A percentile compares a stretch with the other conserved stretches of the same genome.
phyloP scores from a whole-genome alignment of 805 yeast genomes.

The Lipomyces kockii region DNA sequence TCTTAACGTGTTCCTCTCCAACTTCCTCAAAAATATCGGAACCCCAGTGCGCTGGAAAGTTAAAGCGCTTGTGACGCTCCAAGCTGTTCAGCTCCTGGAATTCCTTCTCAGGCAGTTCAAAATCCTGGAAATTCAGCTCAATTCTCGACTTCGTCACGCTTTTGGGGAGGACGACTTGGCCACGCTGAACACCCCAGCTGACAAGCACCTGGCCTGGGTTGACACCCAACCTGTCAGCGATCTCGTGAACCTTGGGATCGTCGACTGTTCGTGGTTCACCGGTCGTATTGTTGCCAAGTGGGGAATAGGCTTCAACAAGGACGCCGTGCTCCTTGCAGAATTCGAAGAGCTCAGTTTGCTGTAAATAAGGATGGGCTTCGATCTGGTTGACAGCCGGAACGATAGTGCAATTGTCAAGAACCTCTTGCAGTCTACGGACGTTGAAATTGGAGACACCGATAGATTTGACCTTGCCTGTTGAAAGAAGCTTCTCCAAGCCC shows the following conservation, averaged over 20 bases:
- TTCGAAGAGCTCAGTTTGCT: conserved; percentile 62
- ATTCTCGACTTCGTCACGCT: conserved; percentile 71
- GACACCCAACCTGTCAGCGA: conserved; percentile 62
- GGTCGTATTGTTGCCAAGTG: conserved; percentile 58
- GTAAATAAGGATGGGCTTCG: conserved; percentile 75
- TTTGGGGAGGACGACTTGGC: conserved; percentile 37
- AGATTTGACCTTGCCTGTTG: conserved; percentile 58
- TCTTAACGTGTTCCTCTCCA: conserved; percentile 18
- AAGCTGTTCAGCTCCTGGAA: conserved; percentile 43
- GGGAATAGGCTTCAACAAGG: conserved; percentile 74
- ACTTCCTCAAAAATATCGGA: conserved; percentile 40
- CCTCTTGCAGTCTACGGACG: conserved; percentile 54
- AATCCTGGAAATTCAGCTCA: conserved; percentile 47
- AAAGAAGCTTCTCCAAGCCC: conserved; percentile 61
- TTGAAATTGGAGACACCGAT: conserved; percentile 82
- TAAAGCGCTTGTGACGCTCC: conserved; percentile 37
- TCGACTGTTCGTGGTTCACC: conserved; percentile 43
- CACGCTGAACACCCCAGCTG: conserved; percentile 52
- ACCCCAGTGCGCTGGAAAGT: conserved; percentile 44
- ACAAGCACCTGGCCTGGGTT: conserved; percentile 58
- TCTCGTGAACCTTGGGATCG: conserved; percentile 49
- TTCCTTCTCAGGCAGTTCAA: conserved; percentile 52
- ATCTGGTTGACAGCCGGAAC: conserved; percentile 76
- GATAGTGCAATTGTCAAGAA: conserved; percentile 55
- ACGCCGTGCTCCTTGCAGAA: conserved; percentile 60